A percentile compares a stretch with the other conserved stretches of the same genome.
Evolutionary conservation across 345 rosid species (phyloP).

Genomic region (Linum tenue): DNA sequence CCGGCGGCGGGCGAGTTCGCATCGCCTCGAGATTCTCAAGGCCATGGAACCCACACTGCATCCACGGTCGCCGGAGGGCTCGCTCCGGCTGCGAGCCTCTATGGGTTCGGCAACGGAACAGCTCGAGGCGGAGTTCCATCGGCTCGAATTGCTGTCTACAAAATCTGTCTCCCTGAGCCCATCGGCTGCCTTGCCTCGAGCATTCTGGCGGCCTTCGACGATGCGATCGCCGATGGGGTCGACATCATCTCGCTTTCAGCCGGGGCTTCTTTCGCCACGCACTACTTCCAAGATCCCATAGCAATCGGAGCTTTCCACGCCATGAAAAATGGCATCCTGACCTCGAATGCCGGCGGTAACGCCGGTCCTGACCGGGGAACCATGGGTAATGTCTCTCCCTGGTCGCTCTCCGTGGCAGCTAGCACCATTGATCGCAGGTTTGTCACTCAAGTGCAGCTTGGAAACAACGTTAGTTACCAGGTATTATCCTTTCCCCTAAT

Average conservation of each 20-base stretch:
- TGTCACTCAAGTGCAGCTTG: neutral
- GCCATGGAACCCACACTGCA: slow-evolving; percentile 2
- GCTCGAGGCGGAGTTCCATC: slow-evolving; percentile 6
- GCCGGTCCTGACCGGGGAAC: neutral
- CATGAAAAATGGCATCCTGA: slow-evolving; percentile 2
- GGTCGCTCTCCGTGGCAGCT: slow-evolving; percentile 6
- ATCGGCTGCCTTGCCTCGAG: neutral
- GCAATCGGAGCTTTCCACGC: slow-evolving; percentile 7
- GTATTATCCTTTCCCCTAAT: no score
- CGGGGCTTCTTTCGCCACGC: neutral
- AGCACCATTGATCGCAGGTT: slow-evolving; percentile 3
- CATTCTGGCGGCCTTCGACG: slow-evolving; percentile 6
- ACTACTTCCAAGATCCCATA: neutral
- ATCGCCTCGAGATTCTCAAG: neutral
- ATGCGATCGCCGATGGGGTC: slow-evolving; percentile 5
- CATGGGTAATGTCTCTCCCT: neutral
- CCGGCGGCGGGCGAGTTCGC: neutral
- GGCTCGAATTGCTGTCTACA: slow-evolving; percentile 5
- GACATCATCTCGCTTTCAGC: neutral
- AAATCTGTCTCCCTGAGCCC: neutral
- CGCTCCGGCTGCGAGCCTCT: neutral
- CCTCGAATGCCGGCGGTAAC: neutral
- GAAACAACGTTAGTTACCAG: neutral
- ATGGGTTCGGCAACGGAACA: slow-evolving; percentile 1
- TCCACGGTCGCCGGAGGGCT: slow-evolving; percentile 4